Evolutionary conservation across 495 filamentous ascomycete species (phyloP).

Genomic region (Aspergillus affinis): DNA sequence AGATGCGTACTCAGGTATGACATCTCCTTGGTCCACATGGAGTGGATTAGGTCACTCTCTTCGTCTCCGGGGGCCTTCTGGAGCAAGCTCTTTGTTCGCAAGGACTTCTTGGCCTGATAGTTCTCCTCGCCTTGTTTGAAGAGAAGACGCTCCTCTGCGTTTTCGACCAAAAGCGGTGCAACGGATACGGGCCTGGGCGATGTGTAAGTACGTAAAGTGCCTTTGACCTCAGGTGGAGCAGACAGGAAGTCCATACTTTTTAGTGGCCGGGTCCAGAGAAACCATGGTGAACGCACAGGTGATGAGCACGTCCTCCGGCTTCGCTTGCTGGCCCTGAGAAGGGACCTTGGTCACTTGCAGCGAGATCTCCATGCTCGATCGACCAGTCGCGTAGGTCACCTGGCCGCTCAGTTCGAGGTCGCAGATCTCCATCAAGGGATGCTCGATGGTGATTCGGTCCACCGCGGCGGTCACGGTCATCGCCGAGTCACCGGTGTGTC

Average conservation of each 20-base stretch:
- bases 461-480: conserved; percentile 81
- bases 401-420: conserved; percentile 78
- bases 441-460: conserved; percentile 74
- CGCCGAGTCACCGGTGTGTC: conserved; percentile 74
- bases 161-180: conserved; percentile 62
- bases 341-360: conserved; percentile 68
- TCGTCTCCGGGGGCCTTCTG: conserved; percentile 74
- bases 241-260: conserved; percentile 51
- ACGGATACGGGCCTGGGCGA: conserved; percentile 50
- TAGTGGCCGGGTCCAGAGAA: conserved; percentile 71
- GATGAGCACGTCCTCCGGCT: conserved; percentile 68
- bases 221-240: not conserved
- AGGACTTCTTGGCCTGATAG: conserved; percentile 69
- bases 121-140: conserved; percentile 72
- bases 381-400: conserved; percentile 77
- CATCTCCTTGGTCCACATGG: conserved; percentile 73
- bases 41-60: conserved; percentile 76
- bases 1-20: conserved; percentile 55
- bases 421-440: conserved; percentile 73
- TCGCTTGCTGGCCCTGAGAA: conserved; percentile 55
- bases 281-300: conserved; percentile 87
- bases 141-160: conserved; percentile 66
- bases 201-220: conserved; percentile 17
- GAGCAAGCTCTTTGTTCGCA: conserved; percentile 60
- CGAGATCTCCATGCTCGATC: conserved; percentile 79